Percentiles rank a stretch among this genome's conserved stretches.
phyloP scores from a whole-genome alignment of 331 rosid genomes.

The Pyracantha coccinea region DNA sequence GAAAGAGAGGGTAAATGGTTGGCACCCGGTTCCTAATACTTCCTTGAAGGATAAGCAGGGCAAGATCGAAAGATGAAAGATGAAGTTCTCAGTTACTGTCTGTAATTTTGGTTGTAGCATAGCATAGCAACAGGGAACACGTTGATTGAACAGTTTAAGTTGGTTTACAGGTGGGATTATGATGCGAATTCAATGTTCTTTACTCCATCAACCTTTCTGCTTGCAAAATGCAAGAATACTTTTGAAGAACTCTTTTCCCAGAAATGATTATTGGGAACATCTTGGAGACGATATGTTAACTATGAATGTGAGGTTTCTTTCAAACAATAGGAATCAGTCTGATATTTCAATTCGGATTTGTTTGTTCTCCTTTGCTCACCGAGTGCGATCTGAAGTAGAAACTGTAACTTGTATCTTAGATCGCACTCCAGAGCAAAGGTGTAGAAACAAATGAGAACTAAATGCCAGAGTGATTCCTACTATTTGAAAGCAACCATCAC shows the following conservation, averaged over 20 bases:
- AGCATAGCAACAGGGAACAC: background rate
- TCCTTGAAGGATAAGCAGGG: constrained; percentile 26
- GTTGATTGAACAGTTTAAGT: background rate
- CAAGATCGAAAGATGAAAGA: constrained; percentile 12
- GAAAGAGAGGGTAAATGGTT: constrained; percentile 14
- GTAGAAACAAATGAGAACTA: background rate
- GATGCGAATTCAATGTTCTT: background rate
- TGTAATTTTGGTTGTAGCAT: background rate
- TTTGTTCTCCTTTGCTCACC: too few relatives aligned
- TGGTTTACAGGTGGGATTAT: background rate
- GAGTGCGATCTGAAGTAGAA: too few relatives aligned
- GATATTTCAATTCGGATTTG: background rate
- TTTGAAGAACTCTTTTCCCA: background rate
- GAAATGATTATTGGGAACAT: background rate
- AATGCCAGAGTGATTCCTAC: background rate
- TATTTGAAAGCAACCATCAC: background rate
- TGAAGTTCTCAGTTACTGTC: background rate
- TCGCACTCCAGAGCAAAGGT: background rate
- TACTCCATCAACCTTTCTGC: background rate
- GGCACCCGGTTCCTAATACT: constrained; percentile 16
- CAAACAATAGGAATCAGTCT: background rate
- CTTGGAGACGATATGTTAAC: background rate
- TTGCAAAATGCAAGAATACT: background rate
- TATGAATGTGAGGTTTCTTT: background rate
- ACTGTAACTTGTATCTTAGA: background rate